Percentiles rank a stretch among this genome's conserved stretches.
These are phyloP conservation scores for Aspergillus sojae DNA, from an alignment of 2,329 filamentous ascomycete species.

Conservation along the genomic window DNA sequence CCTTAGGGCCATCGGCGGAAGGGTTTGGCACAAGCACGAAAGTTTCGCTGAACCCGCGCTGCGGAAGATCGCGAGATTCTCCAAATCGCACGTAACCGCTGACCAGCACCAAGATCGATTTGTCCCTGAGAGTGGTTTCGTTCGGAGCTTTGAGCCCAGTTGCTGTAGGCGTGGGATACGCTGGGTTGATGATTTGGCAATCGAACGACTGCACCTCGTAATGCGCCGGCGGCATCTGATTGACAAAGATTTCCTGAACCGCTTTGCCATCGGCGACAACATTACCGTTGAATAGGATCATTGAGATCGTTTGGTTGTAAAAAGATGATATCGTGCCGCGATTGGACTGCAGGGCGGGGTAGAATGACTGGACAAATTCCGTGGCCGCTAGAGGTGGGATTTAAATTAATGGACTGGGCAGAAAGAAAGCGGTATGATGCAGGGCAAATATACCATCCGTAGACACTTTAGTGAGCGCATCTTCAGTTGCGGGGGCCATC, in stretches of 20 bases:
- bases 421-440: background rate
- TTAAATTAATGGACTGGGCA: background rate
- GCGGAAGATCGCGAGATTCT: conserved; percentile 60
- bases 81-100: conserved; percentile 73
- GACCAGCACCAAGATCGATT: conserved; percentile 72
- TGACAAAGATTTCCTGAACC: conserved; percentile 69
- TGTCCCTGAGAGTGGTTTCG: conserved; percentile 57
- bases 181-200: conserved; percentile 74
- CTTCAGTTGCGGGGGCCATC: conserved; percentile 38
- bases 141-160: conserved; percentile 40
- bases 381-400: conserved; percentile 61
- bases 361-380: conserved; percentile 73
- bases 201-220: conserved; percentile 79
- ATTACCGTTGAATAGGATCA: conserved; percentile 81
- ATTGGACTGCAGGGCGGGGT: conserved; percentile 68
- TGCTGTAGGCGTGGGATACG: conserved; percentile 60
- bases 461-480: conserved; percentile 44
- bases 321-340: conserved; percentile 64
- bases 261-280: conserved; percentile 63
- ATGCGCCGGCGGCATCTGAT: conserved; percentile 62
- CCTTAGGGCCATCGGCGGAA: conserved; percentile 55
- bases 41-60: conserved; percentile 75
- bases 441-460: conserved; percentile 43
- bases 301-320: conserved; percentile 65
- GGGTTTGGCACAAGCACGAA: conserved; percentile 77